Evolutionary conservation across 1,284 basidiomycete genomes (phyloP).

Genomic region (Austroboletus novae-zelandiae): DNA sequence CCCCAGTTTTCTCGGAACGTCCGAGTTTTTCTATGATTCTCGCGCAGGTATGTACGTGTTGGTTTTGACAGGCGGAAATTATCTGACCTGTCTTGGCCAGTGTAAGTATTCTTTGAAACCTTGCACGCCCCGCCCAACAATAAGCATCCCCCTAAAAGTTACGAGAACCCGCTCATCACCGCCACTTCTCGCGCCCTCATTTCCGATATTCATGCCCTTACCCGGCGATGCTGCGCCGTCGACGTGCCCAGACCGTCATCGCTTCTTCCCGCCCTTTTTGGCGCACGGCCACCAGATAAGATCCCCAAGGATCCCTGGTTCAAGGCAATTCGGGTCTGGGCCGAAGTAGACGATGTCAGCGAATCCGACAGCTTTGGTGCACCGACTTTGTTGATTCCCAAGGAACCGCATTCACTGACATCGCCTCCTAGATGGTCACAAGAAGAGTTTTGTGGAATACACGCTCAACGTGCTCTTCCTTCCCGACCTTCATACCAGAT

Average conservation of each 20-base stretch:
- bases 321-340: slow-evolving; percentile 63
- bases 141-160: slow-evolving; percentile 37
- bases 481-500: slow-evolving; percentile 41
- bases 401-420: neutral
- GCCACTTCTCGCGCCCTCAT: slow-evolving; percentile 69
- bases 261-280: slow-evolving; percentile 54
- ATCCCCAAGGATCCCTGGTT: slow-evolving; percentile 41
- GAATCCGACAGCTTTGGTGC: slow-evolving; percentile 75
- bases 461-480: slow-evolving; percentile 56
- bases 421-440: slow-evolving; percentile 55
- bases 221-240: slow-evolving; percentile 53
- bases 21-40: slow-evolving; percentile 65
- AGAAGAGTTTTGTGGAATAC: slow-evolving; percentile 69
- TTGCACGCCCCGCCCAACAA: neutral
- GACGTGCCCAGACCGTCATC: slow-evolving; percentile 65
- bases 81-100: slow-evolving; percentile 12
- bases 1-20: slow-evolving; percentile 43
- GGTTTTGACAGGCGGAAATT: slow-evolving; percentile 1
- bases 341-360: slow-evolving; percentile 66
- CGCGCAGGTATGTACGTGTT: slow-evolving; percentile 57
- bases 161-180: slow-evolving; percentile 73
- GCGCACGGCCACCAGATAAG: slow-evolving; percentile 38
- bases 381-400: slow-evolving; percentile 23
- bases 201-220: slow-evolving; percentile 61
- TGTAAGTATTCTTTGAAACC: slow-evolving; percentile 21